Base-by-base conservation (phyloP, 345 rosid genomes). In the Melaleuca quinquenervia region DNA sequence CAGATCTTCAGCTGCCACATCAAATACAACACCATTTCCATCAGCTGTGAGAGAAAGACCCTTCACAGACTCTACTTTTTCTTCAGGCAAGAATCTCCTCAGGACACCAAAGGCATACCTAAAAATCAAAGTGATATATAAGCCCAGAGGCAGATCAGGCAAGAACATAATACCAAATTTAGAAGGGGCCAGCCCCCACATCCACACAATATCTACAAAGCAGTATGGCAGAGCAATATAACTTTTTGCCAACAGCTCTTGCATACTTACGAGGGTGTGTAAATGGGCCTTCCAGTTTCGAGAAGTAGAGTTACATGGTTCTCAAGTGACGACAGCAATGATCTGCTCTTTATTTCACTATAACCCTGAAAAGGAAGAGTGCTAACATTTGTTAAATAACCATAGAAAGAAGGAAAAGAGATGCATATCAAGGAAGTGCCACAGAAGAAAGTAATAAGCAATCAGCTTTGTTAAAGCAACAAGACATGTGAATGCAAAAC, bases 21-120 rank as follows among this genome's bases (percentile, higher is more conserved):
- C 99, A 87, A 98, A 98, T 27, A 98, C 99, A 0, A 93, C 98
- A 88, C 98, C 98, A 49, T 53, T 92, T 83, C 94, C 95, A 87
- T 98, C 98, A 55, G 95, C 95, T 22, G 98, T 94, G 18, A 98
- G 94, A 52, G 93, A 52, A 62, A 98, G 84, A 60, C 99, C 99
- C 88, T 95, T 89, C 83, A 98, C 92, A 1, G 87, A 78, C 84
- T 94, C 94, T n/a, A 93, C 99, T 91, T 96, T 98, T n/a, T 92
- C 96, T 91, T 98, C 99, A 0, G 99, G 99, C 91, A 98, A 86
- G 89, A 93, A 86, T 90, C 99, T 94, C 91, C 95, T 94, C 91
- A 98, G 84, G n/a, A 90, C 84, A 64, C 93, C 90, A 64, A 83
- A 94, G 27, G 92, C 99, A 87, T 41, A 93, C 86, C 99, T 98